Base-by-base conservation (phyloP, 1,284 basidiomycete genomes). In the Melampsora abietis-canadensis region DNA sequence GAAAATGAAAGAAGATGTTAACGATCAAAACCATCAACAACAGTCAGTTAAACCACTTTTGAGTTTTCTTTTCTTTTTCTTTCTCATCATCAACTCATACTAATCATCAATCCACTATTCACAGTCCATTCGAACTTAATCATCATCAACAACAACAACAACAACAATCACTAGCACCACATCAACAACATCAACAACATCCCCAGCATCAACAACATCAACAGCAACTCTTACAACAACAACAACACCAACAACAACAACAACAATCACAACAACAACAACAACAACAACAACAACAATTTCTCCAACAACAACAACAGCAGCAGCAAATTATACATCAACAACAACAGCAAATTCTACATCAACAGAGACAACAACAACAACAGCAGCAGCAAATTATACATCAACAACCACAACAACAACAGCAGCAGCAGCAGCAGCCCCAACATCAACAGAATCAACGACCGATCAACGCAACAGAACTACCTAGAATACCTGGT, bases 381-480 rank as follows among this genome's bases (percentile, higher is more conserved):
- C 0, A 73, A 77, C 21, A 75, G 76, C 72, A 80, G 79, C 15
- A 79, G 78, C 4, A 76, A 78, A n/a, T 83, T 82, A 0, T 80
- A 40, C 37, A 40, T 1, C 10, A 40, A 78, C 0, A 73, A 77
- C 21, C 73, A 76, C 72, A 80, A 79, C 15, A 79, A 78, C 5
- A 76, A 78, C 37, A 79, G 78, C 79, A 85, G 83, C 15, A 84
- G 84, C 8, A 84, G 88, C 73, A 88, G 88, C 80, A 85, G 86
- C 31, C 84, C 85, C 46, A 86, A 88, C 66, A 92, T 90, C 6
- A 84, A 85, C 21, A 85, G 92, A 65, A 86, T 87, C 10, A 82
- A 86, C 68, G 85, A 92, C 1, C 88, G 90, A 3, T 83, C 88
- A 57, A 81, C 83, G 66, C 84, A 86, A 66, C 84, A 88, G 77